These are phyloP conservation scores for Kluyveromyces starmeri DNA, from an alignment of 805 yeast species.

Conservation along the genomic window DNA sequence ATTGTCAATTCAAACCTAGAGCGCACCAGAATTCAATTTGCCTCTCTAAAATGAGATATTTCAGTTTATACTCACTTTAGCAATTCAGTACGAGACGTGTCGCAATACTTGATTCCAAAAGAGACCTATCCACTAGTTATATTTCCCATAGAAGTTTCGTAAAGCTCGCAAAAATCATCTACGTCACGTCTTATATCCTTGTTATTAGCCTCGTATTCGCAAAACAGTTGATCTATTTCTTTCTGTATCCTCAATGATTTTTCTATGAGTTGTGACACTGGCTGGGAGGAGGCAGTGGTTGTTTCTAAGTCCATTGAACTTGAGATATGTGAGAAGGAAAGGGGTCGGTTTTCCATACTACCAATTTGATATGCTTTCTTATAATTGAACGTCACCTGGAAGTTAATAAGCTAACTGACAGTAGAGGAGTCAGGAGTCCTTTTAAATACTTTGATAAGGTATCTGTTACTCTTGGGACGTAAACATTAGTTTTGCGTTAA, in stretches of 20 bases:
- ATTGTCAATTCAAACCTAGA: constrained; percentile 24
- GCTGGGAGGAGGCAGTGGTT: not conserved
- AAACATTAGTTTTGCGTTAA: too few species aligned
- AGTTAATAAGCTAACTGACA: too few species aligned
- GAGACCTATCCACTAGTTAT: not conserved
- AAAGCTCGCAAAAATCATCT: constrained; percentile 24
- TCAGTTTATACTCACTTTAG: too few species aligned
- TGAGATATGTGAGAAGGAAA: too few species aligned
- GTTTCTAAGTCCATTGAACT: not conserved
- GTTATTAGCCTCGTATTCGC: constrained; percentile 15
- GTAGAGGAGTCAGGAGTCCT: too few species aligned
- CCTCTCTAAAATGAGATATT: constrained; percentile 26
- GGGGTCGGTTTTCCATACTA: too few species aligned
- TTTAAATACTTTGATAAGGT: too few species aligned
- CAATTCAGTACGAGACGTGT: too few species aligned
- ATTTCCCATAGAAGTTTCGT: constrained; percentile 6
- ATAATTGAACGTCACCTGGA: too few species aligned
- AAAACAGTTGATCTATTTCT: constrained; percentile 18
- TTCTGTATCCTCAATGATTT: constrained; percentile 16
- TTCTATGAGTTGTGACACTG: constrained; percentile 5
- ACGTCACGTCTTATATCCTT: constrained; percentile 21
- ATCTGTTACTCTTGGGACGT: too few species aligned
- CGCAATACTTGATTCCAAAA: not conserved
- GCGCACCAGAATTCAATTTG: constrained; percentile 26
- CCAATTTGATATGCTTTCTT: too few species aligned